Evolutionary conservation across 305 asterid species (phyloP), one percentile per base, ranked within the genome.

Genomic region (Fraxinus sp.): DNA sequence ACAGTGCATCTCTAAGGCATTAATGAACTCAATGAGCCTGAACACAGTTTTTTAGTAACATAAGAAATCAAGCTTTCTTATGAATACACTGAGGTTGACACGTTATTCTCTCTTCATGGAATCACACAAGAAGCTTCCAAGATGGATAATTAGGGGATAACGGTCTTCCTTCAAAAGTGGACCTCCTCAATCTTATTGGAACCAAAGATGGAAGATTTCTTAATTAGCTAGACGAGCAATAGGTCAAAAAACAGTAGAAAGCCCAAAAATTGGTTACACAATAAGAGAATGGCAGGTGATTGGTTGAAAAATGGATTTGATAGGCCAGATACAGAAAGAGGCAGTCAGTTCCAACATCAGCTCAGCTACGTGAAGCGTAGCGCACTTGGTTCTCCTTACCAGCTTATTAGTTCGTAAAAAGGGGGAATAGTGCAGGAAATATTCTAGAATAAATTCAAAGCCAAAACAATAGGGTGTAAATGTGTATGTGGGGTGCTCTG

Each of bases 71-170:
- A 20, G 30, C 24, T 77, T 62, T 62, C 80, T 64, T 3, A 24
- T 64, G 73, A 26, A 24, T 24, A 64, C n/a, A 64, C 14, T 3
- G 33, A 64, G 35, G 33, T 10, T 64, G 73, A 64, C 33, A 64
- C 2, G n/a, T 9, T 24, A 8, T 3, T 64, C 72, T 49, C 59
- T 44, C 71, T 62, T 62, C 32, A 83, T n/a, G 59, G 24, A 72
- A 73, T 73, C 57, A 73, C 82, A 74, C 62, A 77, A 44, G 33
- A 64, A 76, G 74, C 59, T 62, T 22, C 72, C 30, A 30, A 77
- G n/a, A 35, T n/a, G 74, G 73, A 86, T 57, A 68, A 64, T 44
- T 26, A 46, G 26, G 70, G 73, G 78, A 16, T 66, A 71, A 13
- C 82, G 24, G 4, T 22, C 37, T 24, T 64, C 35, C 72, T 57